Percentiles rank a stretch among this genome's conserved stretches.
Evolutionary conservation across 805 yeast genomes (phyloP).

Genomic region (Barnettozyma sp.): DNA sequence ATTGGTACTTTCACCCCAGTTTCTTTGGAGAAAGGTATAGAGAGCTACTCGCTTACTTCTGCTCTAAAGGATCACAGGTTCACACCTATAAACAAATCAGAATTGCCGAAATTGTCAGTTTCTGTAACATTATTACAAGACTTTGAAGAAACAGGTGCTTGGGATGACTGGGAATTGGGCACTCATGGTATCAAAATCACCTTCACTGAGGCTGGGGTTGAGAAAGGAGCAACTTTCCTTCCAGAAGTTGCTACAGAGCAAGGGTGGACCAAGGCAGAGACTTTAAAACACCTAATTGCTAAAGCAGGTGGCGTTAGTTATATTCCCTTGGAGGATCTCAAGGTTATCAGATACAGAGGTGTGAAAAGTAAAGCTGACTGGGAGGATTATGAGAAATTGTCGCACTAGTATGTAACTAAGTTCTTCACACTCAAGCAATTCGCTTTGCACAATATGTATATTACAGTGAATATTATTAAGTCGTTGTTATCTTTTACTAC

Average conservation of each 20-base stretch:
- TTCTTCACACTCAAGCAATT: too few relatives aligned
- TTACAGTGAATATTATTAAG: too few relatives aligned
- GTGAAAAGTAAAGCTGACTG: conserved; percentile 37
- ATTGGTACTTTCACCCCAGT: conserved; percentile 77
- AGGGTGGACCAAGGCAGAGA: conserved; percentile 68
- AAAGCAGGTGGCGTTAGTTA: conserved; percentile 55
- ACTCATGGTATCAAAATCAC: conserved; percentile 68
- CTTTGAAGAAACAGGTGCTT: conserved; percentile 57
- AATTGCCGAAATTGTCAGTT: conserved; percentile 41
- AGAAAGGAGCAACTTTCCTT: conserved; percentile 69
- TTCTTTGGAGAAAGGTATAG: conserved; percentile 50
- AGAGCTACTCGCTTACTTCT: conserved; percentile 54
- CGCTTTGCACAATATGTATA: too few relatives aligned
- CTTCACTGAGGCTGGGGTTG: conserved; percentile 35
- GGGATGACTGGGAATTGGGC: conserved; percentile 58
- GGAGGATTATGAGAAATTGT: conserved; percentile 29
- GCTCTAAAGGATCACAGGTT: conserved; percentile 81
- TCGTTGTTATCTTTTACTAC: too few relatives aligned
- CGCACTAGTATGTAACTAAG: too few relatives aligned
- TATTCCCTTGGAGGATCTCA: conserved; percentile 32
- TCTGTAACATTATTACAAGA: conserved; percentile 59
- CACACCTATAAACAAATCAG: conserved; percentile 48
- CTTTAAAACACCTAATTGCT: conserved; percentile 59
- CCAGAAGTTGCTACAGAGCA: conserved; percentile 91
- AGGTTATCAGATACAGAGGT: conserved; percentile 52